Evolutionary conservation across 2,329 filamentous ascomycete genomes (phyloP).

Genomic region (Talaromyces sp.): DNA sequence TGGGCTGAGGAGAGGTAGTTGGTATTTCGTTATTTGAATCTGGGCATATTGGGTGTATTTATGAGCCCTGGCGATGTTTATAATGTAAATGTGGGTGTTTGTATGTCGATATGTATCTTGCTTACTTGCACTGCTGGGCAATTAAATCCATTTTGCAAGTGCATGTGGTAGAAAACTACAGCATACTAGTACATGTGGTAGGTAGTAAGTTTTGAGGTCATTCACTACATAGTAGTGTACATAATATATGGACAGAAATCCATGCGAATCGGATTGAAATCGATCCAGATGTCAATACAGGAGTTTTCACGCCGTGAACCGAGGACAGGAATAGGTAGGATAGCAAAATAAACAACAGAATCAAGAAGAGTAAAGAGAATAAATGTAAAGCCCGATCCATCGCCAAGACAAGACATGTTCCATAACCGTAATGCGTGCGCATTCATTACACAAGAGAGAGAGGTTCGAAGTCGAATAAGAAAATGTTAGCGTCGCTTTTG

Average conservation of each 20-base stretch:
- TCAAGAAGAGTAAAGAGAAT: neutral
- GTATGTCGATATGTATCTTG: too few relatives aligned
- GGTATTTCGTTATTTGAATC: constrained; percentile 4
- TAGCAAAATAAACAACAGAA: neutral
- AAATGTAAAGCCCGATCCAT: neutral
- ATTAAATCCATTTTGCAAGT: too few relatives aligned
- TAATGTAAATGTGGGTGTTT: too few relatives aligned
- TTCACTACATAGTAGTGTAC: too few relatives aligned
- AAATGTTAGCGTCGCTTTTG: too few relatives aligned
- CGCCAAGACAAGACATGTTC: constrained; percentile 8
- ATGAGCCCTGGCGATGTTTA: too few relatives aligned
- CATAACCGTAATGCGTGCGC: constrained; percentile 6
- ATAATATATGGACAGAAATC: neutral
- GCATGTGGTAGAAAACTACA: neutral
- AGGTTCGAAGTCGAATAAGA: neutral
- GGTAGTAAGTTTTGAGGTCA: neutral
- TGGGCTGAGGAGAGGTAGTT: constrained; percentile 23
- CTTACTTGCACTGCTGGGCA: too few relatives aligned
- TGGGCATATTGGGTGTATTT: too few relatives aligned
- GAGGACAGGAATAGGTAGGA: neutral
- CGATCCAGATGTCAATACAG: neutral
- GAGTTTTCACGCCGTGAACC: neutral
- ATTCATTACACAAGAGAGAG: constrained; percentile 2
- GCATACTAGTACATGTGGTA: too few relatives aligned
- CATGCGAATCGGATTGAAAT: too few relatives aligned